Evolutionary conservation across 768 basidiomycete genomes (phyloP).

Genomic region (Clitopilus hobsonii): DNA sequence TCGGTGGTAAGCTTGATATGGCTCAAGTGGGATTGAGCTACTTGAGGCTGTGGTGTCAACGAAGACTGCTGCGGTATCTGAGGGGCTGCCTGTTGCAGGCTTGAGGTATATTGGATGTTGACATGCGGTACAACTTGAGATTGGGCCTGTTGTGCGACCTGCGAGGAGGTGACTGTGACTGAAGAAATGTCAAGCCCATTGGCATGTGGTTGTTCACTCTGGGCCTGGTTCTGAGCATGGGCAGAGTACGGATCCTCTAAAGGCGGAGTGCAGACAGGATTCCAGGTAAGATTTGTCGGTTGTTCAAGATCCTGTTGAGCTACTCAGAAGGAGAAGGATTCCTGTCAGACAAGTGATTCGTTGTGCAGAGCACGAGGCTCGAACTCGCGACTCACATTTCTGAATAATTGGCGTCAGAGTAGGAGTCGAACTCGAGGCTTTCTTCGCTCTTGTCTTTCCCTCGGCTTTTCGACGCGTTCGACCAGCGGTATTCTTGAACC

Average conservation of each 20-base stretch:
- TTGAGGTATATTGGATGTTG: slow-evolving; percentile 34
- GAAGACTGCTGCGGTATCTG: slow-evolving; percentile 8
- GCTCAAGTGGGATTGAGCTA: slow-evolving; percentile 14
- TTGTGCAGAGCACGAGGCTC: background rate
- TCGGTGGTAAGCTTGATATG: slow-evolving; percentile 24
- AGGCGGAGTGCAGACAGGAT: slow-evolving; percentile 28
- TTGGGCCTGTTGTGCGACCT: slow-evolving; percentile 15
- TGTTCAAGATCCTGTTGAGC: slow-evolving; percentile 14
- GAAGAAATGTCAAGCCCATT: background rate
- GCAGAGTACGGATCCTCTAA: slow-evolving; percentile 21
- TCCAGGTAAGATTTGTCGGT: slow-evolving; percentile 28
- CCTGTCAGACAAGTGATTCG: slow-evolving; percentile 7
- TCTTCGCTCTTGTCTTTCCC: slow-evolving; percentile 50
- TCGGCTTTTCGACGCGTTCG: slow-evolving; percentile 55
- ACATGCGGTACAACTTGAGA: slow-evolving; percentile 24
- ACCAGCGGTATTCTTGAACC: slow-evolving; percentile 70
- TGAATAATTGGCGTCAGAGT: background rate
- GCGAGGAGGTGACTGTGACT: background rate
- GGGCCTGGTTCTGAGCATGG: slow-evolving; percentile 31
- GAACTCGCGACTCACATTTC: background rate
- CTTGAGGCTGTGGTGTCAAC: slow-evolving; percentile 14
- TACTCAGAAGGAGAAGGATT: slow-evolving; percentile 4
- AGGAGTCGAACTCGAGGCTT: slow-evolving; percentile 14
- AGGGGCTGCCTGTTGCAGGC: slow-evolving; percentile 25
- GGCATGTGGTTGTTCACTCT: background rate